Evolutionary conservation across 495 filamentous ascomycete species (phyloP).

Genomic region (Letharia lupina): DNA sequence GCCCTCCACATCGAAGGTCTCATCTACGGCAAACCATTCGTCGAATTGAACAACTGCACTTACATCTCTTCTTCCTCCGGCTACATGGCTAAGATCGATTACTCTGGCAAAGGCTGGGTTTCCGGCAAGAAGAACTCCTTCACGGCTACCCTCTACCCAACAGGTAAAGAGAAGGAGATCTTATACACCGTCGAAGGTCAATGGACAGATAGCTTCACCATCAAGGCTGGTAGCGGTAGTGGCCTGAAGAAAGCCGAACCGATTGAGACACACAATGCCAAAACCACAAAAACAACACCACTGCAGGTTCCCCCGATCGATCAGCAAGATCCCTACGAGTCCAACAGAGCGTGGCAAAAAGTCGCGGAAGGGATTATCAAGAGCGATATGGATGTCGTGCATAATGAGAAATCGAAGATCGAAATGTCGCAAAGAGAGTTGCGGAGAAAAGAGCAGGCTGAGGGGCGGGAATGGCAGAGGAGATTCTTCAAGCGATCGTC

Average conservation of each 20-base stretch:
- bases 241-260: slow-evolving; percentile 53
- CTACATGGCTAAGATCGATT: slow-evolving; percentile 88
- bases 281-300: slow-evolving; percentile 50
- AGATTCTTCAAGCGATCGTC: slow-evolving; percentile 64
- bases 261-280: slow-evolving; percentile 62
- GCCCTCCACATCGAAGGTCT: slow-evolving; percentile 89
- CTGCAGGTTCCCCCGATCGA: slow-evolving; percentile 67
- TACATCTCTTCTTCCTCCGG: slow-evolving; percentile 80
- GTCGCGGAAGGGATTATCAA: slow-evolving; percentile 71
- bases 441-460: slow-evolving; percentile 69
- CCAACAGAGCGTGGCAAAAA: slow-evolving; percentile 77
- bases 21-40: slow-evolving; percentile 81
- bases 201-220: slow-evolving; percentile 79
- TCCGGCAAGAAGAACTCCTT: slow-evolving; percentile 94
- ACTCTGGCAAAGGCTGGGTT: slow-evolving; percentile 86
- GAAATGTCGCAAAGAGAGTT: slow-evolving; percentile 83
- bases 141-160: slow-evolving; percentile 66
- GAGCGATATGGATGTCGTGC: slow-evolving; percentile 76
- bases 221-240: slow-evolving; percentile 50
- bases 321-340: slow-evolving; percentile 79
- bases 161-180: slow-evolving; percentile 67
- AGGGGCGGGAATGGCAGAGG: slow-evolving; percentile 73
- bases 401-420: slow-evolving; percentile 74
- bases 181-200: slow-evolving; percentile 83
- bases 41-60: slow-evolving; percentile 75